Evolutionary conservation across 1,284 basidiomycete genomes (phyloP), one percentile per base, ranked within the genome.

Genomic region (Trichosporon faecale): DNA sequence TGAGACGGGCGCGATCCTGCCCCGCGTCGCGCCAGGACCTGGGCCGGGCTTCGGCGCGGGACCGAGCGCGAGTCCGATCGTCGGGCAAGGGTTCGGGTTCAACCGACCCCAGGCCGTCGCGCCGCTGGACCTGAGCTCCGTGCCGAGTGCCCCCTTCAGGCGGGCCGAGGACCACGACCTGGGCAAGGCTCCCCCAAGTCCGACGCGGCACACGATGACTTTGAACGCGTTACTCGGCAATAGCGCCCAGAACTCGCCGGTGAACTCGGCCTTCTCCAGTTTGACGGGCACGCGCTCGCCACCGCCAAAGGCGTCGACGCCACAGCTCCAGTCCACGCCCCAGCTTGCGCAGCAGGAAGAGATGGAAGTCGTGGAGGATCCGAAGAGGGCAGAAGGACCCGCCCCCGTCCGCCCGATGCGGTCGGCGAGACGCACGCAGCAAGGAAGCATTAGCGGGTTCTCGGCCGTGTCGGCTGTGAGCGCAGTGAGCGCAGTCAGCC

Each of bases 191-290:
- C 57, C 57, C 7, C 16, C 57, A 3, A 33, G 29, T n/a, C 57
- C 57, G 29, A 61, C 57, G 16, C 57, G 57, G 29, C 57, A 61
- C 57, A 61, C 57, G 29, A 31, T 61, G 57, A 61, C 57, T 29
- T 29, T 61, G 29, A 61, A 61, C 31, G 57, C 57, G 57, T 11
- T 61, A 29, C 14, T 61, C 4, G 57, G 57, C 27, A 31, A 29
- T 18, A 12, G 27, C 14, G 40, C 40, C 16, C 35, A 37, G 11
- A 29, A n/a, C 18, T 44, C 57, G 29, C 57, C 57, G 9, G 57
- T 61, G 5, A 61, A 61, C 18, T 31, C 57, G 27, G 57, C 57
- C 29, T 61, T 61, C 57, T 61, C 57, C 18, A n/a, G 6, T 7
- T 18, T 61, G 16, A n/a, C 29, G 5, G 57, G 57, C 18, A 27